Evolutionary conservation across 495 filamentous ascomycete species (phyloP).

Genomic region (Letharia lupina): DNA sequence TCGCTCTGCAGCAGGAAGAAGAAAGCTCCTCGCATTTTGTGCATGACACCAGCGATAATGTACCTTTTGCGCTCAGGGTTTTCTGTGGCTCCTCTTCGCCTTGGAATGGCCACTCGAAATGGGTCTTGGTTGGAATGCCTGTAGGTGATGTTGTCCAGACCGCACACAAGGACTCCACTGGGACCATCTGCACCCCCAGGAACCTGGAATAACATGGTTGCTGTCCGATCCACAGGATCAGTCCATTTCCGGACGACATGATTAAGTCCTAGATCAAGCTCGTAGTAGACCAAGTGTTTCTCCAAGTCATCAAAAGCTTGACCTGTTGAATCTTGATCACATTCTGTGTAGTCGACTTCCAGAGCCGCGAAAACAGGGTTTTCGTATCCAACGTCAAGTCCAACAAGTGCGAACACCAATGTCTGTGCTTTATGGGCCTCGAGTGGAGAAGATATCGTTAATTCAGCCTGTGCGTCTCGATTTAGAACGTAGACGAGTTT

Average conservation of each 20-base stretch:
- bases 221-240: slow-evolving; percentile 83
- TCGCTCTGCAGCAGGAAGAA: slow-evolving; percentile 95
- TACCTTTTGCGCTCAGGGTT: slow-evolving; percentile 82
- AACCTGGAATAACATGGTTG: slow-evolving; percentile 87
- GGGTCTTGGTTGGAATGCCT: slow-evolving; percentile 85
- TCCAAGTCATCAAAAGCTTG: slow-evolving; percentile 72
- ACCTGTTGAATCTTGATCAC: slow-evolving; percentile 84
- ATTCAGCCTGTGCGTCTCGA: slow-evolving; percentile 84
- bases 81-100: slow-evolving; percentile 76
- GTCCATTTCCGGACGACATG: slow-evolving; percentile 95
- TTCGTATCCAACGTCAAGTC: slow-evolving; percentile 90
- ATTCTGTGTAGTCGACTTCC: slow-evolving; percentile 86
- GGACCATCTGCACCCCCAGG: slow-evolving; percentile 91
- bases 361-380: slow-evolving; percentile 93
- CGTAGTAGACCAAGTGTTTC: slow-evolving; percentile 91
- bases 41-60: slow-evolving; percentile 87
- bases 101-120: slow-evolving; percentile 81
- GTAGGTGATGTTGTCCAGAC: slow-evolving; percentile 90
- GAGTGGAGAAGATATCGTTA: slow-evolving; percentile 94
- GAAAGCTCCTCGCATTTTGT: slow-evolving; percentile 93
- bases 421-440: slow-evolving; percentile 96
- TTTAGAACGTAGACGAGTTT: slow-evolving; percentile 99
- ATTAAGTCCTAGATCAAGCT: slow-evolving; percentile 91
- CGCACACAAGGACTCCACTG: slow-evolving; percentile 89
- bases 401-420: slow-evolving; percentile 75